Evolutionary conservation across 495 filamentous ascomycete genomes (phyloP).

Genomic region (Physcia stellaris): DNA sequence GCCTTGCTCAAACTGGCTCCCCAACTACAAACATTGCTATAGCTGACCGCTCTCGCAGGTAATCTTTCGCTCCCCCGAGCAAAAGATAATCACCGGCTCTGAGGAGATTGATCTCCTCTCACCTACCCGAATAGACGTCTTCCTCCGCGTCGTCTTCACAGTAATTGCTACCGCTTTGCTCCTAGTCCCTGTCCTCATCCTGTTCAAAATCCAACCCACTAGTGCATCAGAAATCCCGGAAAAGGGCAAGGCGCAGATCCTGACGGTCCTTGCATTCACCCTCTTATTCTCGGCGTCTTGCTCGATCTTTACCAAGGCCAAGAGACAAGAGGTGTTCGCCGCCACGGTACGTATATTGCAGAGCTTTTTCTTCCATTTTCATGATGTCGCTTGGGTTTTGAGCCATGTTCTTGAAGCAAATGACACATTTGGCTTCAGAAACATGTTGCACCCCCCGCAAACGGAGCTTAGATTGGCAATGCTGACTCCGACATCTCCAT

Average conservation of each 20-base stretch:
- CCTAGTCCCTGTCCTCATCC: constrained; percentile 5
- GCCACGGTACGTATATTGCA: too few species aligned
- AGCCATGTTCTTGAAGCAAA: too few species aligned
- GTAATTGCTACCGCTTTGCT: neutral
- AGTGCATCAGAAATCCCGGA: neutral
- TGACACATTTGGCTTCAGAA: too few species aligned
- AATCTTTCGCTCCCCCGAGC: constrained; percentile 3
- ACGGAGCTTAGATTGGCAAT: too few species aligned
- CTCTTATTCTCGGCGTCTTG: constrained; percentile 8
- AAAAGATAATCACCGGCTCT: constrained; percentile 4
- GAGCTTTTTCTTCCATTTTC: too few species aligned
- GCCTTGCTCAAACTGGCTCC: too few species aligned
- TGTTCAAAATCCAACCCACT: constrained; percentile 2
- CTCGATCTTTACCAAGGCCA: constrained; percentile 13
- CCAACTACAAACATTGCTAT: too few species aligned
- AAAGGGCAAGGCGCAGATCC: constrained; percentile 2
- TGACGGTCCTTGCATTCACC: constrained; percentile 7
- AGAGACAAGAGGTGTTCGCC: constrained; percentile 16
- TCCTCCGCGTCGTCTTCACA: constrained; percentile 3
- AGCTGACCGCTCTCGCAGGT: too few species aligned
- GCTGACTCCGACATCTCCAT: too few species aligned
- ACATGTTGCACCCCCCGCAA: too few species aligned
- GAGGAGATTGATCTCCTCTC: constrained; percentile 4
- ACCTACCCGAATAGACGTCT: neutral
- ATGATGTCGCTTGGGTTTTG: too few species aligned